phyloP scores from a whole-genome alignment of 179 eudicot genomes.

The Beta lomatogona region DNA sequence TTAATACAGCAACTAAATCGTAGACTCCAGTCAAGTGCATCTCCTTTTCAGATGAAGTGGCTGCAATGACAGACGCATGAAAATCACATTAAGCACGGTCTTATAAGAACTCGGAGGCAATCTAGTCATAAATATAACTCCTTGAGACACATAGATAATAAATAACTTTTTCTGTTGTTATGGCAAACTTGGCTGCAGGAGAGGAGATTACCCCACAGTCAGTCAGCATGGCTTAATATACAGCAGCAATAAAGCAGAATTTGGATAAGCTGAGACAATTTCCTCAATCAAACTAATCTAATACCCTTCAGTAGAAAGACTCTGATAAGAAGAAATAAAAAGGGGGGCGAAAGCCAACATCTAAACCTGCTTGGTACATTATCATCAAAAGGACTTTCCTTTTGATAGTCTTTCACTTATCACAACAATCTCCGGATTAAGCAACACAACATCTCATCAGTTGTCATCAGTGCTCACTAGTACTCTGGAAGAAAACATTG shows the following conservation, averaged over 20 bases:
- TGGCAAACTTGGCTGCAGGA: background rate
- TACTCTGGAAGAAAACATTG: background rate
- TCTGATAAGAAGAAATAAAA: no score
- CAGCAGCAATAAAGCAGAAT: no score
- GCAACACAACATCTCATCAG: background rate
- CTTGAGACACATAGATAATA: background rate
- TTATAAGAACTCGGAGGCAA: background rate
- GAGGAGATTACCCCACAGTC: background rate
- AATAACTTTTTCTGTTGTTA: no score
- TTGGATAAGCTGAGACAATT: no score
- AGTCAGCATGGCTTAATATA: no score
- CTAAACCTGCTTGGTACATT: no score
- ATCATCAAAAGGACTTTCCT: background rate
- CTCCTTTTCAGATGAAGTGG: slow-evolving; percentile 47
- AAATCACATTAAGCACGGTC: slow-evolving; percentile 8
- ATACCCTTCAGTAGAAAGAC: no score
- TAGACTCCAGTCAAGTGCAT: slow-evolving; percentile 81
- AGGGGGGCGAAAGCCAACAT: no score
- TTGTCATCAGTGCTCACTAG: background rate
- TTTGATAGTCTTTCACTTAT: background rate
- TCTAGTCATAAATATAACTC: background rate
- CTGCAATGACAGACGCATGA: slow-evolving; percentile 30
- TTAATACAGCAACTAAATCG: slow-evolving; percentile 87
- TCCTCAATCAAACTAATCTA: no score
- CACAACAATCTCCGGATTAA: background rate